Base-by-base conservation (phyloP, 2,329 filamentous ascomycete genomes). In the Nemania sp. region DNA sequence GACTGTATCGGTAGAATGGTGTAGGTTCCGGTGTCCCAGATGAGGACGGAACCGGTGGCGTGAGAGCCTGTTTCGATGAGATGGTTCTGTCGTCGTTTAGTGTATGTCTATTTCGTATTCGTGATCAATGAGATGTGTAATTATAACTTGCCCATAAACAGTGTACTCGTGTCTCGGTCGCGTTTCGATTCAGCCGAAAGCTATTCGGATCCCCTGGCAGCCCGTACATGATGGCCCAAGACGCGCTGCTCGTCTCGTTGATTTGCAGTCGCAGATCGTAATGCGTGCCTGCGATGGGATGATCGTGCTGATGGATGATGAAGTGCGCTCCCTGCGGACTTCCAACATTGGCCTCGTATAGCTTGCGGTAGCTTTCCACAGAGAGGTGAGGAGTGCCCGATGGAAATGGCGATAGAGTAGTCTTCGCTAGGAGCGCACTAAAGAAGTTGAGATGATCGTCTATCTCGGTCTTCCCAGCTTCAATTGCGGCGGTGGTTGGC, bases 181-280 rank as follows among this genome's bases (percentile, higher is more conserved):
- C 86, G 72, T 86, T 86, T 25, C 86, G 76, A 63, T 83, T 85
- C 62, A 81, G 63, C n/a, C 80, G 75, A 43, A 69, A 69, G 62
- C 81, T 82, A 66, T 87, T 86, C 5, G 83, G 78, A 69, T 87
- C 79, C 0, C 84, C 86, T 0, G 84, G 85, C 17, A 85, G 69
- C 1, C 85, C 85, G 68, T 87, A 88, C 84, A 86, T 87, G 65
- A 87, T 79, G 0, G 85, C 84, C 80, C 80, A 91, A 60, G 84
- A 88, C 11, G 84, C 81, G 25, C 86, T 87, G 69, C 87, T 90
- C 0, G 83, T 82, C 59, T 81, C 79, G 32, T 88, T 90, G 71
- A 90, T 88, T 72, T 91, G 88, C 17, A 91, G 77, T 2, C 88
- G 80, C 18, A 91, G 78, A 72, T 91, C 89, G 76, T 91, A 90